Evolutionary conservation across 202 grass and related monocot genomes (phyloP), one percentile per base, ranked within the genome.

Genomic region (Zoysia matrella): DNA sequence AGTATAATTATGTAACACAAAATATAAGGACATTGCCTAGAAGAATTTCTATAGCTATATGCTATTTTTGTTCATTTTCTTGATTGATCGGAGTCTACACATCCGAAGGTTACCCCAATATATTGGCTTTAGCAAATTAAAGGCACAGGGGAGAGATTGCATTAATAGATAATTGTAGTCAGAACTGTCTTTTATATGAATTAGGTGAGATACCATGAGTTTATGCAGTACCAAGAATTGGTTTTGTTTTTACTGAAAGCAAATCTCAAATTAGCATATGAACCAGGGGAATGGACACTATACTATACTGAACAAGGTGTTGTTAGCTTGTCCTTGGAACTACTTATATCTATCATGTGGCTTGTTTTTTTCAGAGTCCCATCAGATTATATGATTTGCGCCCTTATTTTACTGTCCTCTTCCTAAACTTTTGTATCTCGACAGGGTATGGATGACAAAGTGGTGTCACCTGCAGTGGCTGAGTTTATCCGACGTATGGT

Each of bases 391-490:
- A 51, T 67, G 10, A n/a, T 14, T 11, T 82, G 39, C 61, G 39
- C 40, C 11, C 43, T 0, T 5, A 10, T 69, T 49, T 55, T 48
- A 42, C 53, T 13, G 3, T 22, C 3, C 30, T n/a, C 41, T 44
- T 73, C 18, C 47, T 86, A 55, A 64, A 36, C 44, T 58, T 48
- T 40, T 43, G 16, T n/a, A 18, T 70, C 73, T 76, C 60, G 76
- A 74, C 83, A 98, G 96, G 96, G 96, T 13, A 95, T 92, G 89
- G 93, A 98, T 74, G 96, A 98, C 49, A 76, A 73, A 46, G 91
- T 98, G 77, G 92, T 98, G 50, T 91, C 92, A 3, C 89, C 92
- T 1, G 83, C 85, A 43, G 85, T 91, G 83, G 88, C 91, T 0
- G 89, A 93, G 75, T 98, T 81, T 74, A 85, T 87, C 40, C 65